phyloP scores from a whole-genome alignment of 345 rosid species.

The Sonneratia alba region DNA sequence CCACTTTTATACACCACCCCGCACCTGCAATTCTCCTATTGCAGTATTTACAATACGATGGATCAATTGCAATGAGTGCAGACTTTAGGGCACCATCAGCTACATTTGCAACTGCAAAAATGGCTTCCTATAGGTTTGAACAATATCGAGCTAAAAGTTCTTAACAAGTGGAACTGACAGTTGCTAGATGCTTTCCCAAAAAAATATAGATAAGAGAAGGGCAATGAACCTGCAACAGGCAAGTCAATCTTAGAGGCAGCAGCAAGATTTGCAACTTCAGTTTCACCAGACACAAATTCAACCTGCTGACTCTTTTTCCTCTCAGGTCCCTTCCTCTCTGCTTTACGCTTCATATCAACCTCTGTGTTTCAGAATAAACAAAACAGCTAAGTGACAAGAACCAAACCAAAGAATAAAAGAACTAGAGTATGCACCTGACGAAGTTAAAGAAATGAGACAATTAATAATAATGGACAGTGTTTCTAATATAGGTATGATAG shows the following conservation, averaged over 20 bases:
- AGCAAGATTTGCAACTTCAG: conserved; percentile 46
- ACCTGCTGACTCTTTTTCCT: conserved; percentile 71
- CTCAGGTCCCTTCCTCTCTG: conserved; percentile 85
- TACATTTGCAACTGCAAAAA: conserved; percentile 31
- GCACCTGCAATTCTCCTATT: neutral
- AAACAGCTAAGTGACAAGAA: neutral
- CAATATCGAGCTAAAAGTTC: neutral
- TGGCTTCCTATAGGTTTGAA: conserved; percentile 4
- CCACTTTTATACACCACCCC: neutral
- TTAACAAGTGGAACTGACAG: neutral
- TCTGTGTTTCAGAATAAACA: conserved; percentile 28
- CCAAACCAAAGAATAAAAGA: neutral
- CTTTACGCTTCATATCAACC: conserved; percentile 65
- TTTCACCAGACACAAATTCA: conserved; percentile 54
- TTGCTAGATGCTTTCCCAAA: no score
- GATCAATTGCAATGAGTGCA: conserved; percentile 29
- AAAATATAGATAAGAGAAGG: neutral
- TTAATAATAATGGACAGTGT: neutral
- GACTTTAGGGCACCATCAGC: conserved; percentile 35
- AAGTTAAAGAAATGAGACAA: neutral
- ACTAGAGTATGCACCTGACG: neutral
- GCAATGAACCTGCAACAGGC: conserved; percentile 46
- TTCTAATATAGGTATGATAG: neutral
- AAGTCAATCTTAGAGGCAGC: conserved; percentile 46
- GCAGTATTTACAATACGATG: no score